Base-by-base conservation (phyloP, 352 stramenopile species). In the Pythium biforme region DNA sequence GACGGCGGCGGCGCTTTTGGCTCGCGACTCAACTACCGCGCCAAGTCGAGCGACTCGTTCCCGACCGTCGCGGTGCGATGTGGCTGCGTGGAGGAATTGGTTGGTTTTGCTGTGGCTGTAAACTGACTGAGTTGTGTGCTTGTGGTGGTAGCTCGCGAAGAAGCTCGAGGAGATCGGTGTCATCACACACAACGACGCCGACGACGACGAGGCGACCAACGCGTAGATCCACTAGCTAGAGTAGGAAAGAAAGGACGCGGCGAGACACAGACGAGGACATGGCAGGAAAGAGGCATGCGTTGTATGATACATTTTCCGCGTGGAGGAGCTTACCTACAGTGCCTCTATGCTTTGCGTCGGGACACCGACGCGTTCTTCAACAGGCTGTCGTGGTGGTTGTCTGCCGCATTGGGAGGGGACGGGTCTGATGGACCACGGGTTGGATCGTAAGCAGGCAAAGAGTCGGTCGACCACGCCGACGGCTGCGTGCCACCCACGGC, bases 141-240 rank as follows among this genome's bases (percentile, higher is more conserved):
- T 31, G 10, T 51, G 31, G 22, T 45, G n/a, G 25, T 67, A 92
- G 83, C 68, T 92, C 33, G 83, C 79, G 20, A 72, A 66, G 19
- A 81, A 79, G 39, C 60, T 92, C 47, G 77, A 79, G 23, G 68
- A 75, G 26, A 89, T 92, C 25, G 81, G 83, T 22, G 79, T 70
- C 1, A 75, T 92, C 54, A 65, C 73, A 1, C 72, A 82, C 43
- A 69, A 74, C 60, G 69, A 80, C 57, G 67, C 52, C 7, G 71
- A 85, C 31, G 72, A 85, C 31, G 59, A 72, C 11, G 68, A 70
- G 19, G 12, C 39, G 19, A 61, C 68, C 14, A 54, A 57, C 20
- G 47, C 56, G 53, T 59, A 59, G 53, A 26, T 10, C 9, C 11
- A 17, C 8, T 6, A 15, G 25, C 23, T 12, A 19, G 27, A 40